Percentiles rank a stretch among this genome's conserved stretches.
Conservation (phyloP, 2,329 filamentous ascomycete species). For the Xylariomycetidae sp. region DNA sequence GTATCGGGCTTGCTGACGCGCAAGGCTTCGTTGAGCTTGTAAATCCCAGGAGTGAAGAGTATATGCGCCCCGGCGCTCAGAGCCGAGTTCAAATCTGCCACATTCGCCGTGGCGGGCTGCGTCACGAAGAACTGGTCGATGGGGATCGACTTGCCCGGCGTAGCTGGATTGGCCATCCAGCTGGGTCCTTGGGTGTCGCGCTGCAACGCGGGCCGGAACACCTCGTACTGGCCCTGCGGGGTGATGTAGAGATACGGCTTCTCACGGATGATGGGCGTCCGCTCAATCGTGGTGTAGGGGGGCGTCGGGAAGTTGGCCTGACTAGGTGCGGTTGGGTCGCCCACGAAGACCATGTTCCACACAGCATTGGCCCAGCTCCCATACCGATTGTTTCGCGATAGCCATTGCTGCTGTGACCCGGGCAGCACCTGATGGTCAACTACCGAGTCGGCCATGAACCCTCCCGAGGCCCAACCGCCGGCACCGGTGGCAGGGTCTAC, state of each 20-base stretch:
- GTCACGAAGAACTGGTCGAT: slow-evolving; percentile 24
- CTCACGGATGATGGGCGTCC: slow-evolving; percentile 25
- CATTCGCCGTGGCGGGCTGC: slow-evolving; percentile 15
- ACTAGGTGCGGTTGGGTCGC: slow-evolving; percentile 22
- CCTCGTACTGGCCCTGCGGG: slow-evolving; percentile 18
- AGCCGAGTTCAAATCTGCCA: slow-evolving; percentile 22
- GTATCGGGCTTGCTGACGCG: slow-evolving; percentile 19
- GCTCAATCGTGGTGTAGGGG: slow-evolving; percentile 25
- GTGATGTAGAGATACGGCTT: slow-evolving; percentile 26
- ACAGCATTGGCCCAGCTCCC: slow-evolving; percentile 28
- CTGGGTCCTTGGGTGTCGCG: slow-evolving; percentile 22
- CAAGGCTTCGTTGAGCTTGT: slow-evolving; percentile 22
- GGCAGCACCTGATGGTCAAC: slow-evolving; percentile 26
- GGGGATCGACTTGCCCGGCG: slow-evolving; percentile 22
- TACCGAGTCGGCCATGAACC: slow-evolving; percentile 28
- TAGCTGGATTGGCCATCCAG: slow-evolving; percentile 17
- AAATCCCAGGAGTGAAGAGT: slow-evolving; percentile 26
- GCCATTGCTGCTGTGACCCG: slow-evolving; percentile 29
- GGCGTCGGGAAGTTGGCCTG: slow-evolving; percentile 21
- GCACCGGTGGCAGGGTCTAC: slow-evolving; percentile 25
- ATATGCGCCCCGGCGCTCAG: slow-evolving; percentile 23
- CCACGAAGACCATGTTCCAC: slow-evolving; percentile 31
- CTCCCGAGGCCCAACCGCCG: slow-evolving; percentile 28
- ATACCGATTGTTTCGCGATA: slow-evolving; percentile 27
- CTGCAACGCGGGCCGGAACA: slow-evolving; percentile 25